Evolutionary conservation across 2,329 filamentous ascomycete genomes (phyloP), one percentile per base, ranked within the genome.

Genomic region (Coccinonectria pachysandricola): DNA sequence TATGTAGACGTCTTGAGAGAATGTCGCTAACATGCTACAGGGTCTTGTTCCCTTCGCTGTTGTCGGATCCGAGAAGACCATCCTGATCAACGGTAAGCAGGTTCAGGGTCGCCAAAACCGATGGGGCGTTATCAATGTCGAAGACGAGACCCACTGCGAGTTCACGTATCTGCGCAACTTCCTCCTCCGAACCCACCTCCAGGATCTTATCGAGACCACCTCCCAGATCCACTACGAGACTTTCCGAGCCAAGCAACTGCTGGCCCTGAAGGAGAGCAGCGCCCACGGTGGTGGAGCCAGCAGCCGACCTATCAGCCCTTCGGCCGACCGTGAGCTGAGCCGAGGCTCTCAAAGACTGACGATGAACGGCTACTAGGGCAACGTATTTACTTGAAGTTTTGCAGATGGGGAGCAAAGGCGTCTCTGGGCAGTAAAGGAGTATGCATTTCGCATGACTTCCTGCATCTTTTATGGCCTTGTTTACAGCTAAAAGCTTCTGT

Each of bases 151-250:
- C 64, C 91, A 98, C 71, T 98, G 91, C 75, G 91, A 98, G 74
- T 98, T 98, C 53, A 80, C 96, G 53, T 95, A 94, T 60, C 76
- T 98, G 37, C 80, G 91, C 56, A 88, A 98, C 71, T 98, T 98
- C 75, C 75, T 98, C 40, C 93, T 92, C 48, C 85, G 91, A 54
- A 96, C 91, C 39, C 91, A 98, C 61, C 75, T 98, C 31, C 91
- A 98, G 70, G 91, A 98, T 53, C 75, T 98, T 44, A 95, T 98
- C 60, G 91, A 98, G 67, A 98, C 91, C 16, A 98, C 91, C 24
- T 95, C 87, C 46, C 91, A 98, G 69, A 98, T 95, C 62, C 91
- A 98, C 72, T 98, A 98, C 71, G 91, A 98, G 71, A 93, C 86
- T 34, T 98, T 98, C 87, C 87, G 91, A 62, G 87, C 91, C 50